A percentile compares a stretch with the other conserved stretches of the same genome.
phyloP scores from a whole-genome alignment of 2,329 filamentous ascomycete species.

The Cadophora luteo-olivacea region DNA sequence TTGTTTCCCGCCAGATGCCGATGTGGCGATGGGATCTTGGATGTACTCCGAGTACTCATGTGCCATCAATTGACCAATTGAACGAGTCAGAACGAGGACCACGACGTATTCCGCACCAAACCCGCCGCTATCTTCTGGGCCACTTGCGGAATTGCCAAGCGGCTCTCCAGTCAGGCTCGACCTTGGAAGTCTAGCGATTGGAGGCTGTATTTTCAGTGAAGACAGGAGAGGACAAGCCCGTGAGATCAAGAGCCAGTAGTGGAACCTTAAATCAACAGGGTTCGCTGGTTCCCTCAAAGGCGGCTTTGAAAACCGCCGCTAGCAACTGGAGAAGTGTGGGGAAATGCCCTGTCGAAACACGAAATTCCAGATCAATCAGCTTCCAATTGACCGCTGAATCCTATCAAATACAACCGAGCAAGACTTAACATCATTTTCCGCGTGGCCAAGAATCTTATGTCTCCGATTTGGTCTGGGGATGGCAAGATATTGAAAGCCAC shows the following conservation, averaged over 20 bases:
- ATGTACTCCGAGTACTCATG: too few relatives aligned
- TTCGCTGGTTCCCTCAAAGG: background rate
- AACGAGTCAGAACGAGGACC: background rate
- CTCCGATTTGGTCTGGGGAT: background rate
- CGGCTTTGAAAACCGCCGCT: background rate
- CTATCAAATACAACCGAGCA: background rate
- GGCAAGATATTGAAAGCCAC: background rate
- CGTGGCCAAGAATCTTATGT: background rate
- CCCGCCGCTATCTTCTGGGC: background rate
- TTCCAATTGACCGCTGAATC: background rate
- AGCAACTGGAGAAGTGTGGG: background rate
- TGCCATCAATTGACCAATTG: background rate
- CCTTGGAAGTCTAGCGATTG: background rate
- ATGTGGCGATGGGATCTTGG: background rate
- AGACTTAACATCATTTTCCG: background rate
- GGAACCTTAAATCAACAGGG: background rate
- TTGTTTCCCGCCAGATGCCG: conserved; percentile 2
- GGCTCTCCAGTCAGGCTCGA: background rate
- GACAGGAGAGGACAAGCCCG: too few relatives aligned
- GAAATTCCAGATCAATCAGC: too few relatives aligned
- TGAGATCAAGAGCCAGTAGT: too few relatives aligned
- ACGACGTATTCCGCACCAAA: background rate
- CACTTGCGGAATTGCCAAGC: background rate
- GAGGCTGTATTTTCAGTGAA: background rate
- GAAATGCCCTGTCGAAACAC: background rate